These are phyloP conservation scores for Trichoderma atrobrunneum DNA, from an alignment of 2,329 filamentous ascomycete genomes.

Conservation along the genomic window DNA sequence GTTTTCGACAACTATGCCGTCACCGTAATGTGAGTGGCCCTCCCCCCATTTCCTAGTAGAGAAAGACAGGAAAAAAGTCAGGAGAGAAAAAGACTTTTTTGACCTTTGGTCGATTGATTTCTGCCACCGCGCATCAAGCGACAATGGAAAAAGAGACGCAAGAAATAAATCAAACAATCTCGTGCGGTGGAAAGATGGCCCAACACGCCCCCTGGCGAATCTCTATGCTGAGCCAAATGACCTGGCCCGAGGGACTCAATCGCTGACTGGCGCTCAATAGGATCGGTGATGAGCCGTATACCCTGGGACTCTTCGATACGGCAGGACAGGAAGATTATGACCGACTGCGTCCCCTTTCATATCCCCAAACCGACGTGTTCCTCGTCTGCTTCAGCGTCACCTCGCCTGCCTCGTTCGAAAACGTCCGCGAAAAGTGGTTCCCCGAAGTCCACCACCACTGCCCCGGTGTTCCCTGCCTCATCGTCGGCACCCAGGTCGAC, in stretches of 20 bases:
- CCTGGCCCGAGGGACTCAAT: background rate
- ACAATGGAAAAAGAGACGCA: background rate
- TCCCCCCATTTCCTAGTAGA: slow-evolving; percentile 9
- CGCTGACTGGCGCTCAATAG: slow-evolving; percentile 45
- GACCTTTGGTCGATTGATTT: background rate
- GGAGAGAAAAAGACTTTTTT: background rate
- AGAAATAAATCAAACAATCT: background rate
- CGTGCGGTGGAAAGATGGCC: background rate
- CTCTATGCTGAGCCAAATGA: background rate
- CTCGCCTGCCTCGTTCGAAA: slow-evolving; percentile 95
- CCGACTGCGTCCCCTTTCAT: slow-evolving; percentile 90
- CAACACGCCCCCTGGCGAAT: background rate
- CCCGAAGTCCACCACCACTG: slow-evolving; percentile 99
- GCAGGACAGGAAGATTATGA: slow-evolving; percentile 99
- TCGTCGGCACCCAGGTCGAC: slow-evolving; percentile 97
- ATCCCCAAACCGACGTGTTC: slow-evolving; percentile 98
- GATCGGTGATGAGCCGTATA: slow-evolving; percentile 99
- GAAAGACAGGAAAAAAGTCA: background rate
- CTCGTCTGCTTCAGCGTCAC: slow-evolving; percentile 98
- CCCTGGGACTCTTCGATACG: slow-evolving; percentile 94
- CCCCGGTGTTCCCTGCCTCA: slow-evolving; percentile 93
- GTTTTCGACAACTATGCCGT: slow-evolving; percentile 99
- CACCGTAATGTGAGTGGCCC: slow-evolving; percentile 86
- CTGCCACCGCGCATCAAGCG: background rate
- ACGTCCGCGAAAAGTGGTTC: slow-evolving; percentile 99